Evolutionary conservation across 2,329 filamentous ascomycete species (phyloP), one percentile per base, ranked within the genome.

Genomic region (Dactylellina drechsleri): DNA sequence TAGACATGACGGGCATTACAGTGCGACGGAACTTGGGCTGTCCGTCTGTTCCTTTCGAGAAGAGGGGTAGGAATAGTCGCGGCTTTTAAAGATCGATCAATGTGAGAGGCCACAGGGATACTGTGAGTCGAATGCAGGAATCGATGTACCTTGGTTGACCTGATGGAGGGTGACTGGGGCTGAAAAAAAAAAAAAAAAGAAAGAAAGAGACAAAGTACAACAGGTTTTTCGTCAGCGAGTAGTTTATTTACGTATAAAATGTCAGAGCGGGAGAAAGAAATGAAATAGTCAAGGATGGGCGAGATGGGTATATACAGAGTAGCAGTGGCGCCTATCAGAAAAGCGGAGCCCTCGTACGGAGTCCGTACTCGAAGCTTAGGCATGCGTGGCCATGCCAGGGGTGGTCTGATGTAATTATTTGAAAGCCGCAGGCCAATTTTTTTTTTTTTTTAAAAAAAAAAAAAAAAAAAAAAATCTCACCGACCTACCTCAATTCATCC

Each of bases 1-100:
- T 92, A 56, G 88, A 88, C 90, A 93, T 92, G 64, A 78, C 13
- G 56, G 88, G 88, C 90, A 93, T 92, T 65, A 78, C 13, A 16
- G 4, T 77, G 57, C 26, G 43, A 43, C 15, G 1, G 59, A 40
- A 18, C 47, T 20, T 18, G 20, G 26, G 16, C 49, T 13, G 49
- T 20, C 20, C 49, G 12, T 20, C n/a, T 20, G n/a, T 26, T 18
- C n/a, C 49, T n/a, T 52, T 52, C 45, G 16, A 18, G 13, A 47
- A 10, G 43, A 47, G 43, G 43, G 13, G 16, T 18, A 47, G 16
- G 43, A 47, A 7, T 36, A 7, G 31, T 36, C 31, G 31, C 10
- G 31, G 31, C 31, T 36, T 36, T 36, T 36, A 36, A 36, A 36
- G 31, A 52, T 52, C 47, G 47, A 52, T 47, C 16, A n/a, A 36